A percentile compares a stretch with the other conserved stretches of the same genome.
Conservation (phyloP, 2,329 filamentous ascomycete genomes). For the Trichoderma sp. region DNA sequence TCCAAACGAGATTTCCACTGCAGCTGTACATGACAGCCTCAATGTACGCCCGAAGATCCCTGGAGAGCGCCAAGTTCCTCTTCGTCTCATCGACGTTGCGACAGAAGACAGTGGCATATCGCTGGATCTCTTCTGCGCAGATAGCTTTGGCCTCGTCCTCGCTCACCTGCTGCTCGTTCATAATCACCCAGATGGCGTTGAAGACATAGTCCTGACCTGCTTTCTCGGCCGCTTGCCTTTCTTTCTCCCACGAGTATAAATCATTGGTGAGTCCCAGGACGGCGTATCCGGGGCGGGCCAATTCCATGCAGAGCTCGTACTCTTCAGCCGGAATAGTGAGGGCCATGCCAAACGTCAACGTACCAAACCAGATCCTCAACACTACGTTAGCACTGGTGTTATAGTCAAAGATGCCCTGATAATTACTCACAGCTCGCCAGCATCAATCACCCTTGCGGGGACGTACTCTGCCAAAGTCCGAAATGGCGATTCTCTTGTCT, state of each 20-base stretch:
- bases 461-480: neutral
- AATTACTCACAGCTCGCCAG: neutral
- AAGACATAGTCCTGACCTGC: neutral
- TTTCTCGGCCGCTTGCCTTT: neutral
- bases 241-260: neutral
- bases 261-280: neutral
- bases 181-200: slow-evolving; percentile 4
- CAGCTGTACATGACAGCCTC: slow-evolving; percentile 3
- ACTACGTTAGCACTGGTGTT: neutral
- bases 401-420: neutral
- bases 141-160: neutral
- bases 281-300: neutral
- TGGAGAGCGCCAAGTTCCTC: neutral
- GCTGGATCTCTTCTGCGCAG: neutral
- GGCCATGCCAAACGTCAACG: neutral
- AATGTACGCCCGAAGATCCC: neutral
- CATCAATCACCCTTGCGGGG: neutral
- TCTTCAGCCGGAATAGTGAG: neutral
- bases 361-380: neutral
- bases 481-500: neutral
- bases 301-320: neutral
- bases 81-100: neutral
- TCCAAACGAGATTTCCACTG: neutral
- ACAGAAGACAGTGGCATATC: neutral
- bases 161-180: neutral